Conservation (phyloP, 176 grass and related monocot species). For the Rhipidocladum racemiflorum region DNA sequence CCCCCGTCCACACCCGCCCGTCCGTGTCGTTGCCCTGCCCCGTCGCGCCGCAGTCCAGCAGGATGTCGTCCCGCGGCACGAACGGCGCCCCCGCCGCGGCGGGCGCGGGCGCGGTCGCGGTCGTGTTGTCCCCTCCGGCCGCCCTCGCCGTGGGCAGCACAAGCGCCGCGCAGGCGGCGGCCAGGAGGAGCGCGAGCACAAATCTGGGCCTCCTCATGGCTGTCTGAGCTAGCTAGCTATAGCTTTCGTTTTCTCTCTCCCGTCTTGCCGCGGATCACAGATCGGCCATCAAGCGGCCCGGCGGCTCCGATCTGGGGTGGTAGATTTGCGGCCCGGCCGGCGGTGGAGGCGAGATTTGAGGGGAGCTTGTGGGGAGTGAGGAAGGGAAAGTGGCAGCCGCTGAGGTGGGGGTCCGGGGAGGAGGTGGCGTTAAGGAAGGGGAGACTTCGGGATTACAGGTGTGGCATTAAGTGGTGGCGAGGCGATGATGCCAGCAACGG, state of each 20-base stretch:
- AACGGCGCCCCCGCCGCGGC: constrained; percentile 24
- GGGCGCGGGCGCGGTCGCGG: neutral
- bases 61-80: constrained; percentile 65
- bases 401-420: neutral
- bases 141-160: constrained; percentile 1
- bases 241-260: neutral
- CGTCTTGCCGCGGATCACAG: constrained; percentile 32
- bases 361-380: neutral
- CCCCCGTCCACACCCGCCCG: constrained; percentile 49
- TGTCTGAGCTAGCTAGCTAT: neutral
- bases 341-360: constrained; percentile 31
- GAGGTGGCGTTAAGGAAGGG: constrained; percentile 21
- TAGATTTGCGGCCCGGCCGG: neutral
- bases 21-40: constrained; percentile 51
- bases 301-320: constrained; percentile 35
- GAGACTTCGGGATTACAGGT: constrained; percentile 16
- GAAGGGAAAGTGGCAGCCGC: constrained; percentile 23
- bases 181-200: constrained; percentile 22
- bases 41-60: constrained; percentile 70
- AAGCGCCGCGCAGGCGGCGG: constrained; percentile 11
- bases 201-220: constrained; percentile 5
- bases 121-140: constrained; percentile 23
- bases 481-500: constrained; percentile 1
- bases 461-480: constrained; percentile 33
- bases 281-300: constrained; percentile 36